Evolutionary conservation across 208 protist species (phyloP).

Genomic region (Wallacemonas sp.): DNA sequence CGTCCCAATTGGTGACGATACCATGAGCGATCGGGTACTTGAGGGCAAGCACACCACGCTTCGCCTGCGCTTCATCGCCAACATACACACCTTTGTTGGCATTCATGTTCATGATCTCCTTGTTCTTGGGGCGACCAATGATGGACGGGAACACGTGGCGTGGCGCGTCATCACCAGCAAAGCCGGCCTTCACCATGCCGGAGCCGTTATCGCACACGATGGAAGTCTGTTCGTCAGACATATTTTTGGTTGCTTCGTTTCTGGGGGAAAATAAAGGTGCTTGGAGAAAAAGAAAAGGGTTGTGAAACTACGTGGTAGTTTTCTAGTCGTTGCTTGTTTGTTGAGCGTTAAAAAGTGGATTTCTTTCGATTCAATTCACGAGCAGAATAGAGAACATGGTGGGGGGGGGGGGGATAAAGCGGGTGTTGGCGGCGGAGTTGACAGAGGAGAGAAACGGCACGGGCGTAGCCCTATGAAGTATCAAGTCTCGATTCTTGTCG

Average conservation of each 20-base stretch:
- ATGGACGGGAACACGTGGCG: constrained; percentile 96
- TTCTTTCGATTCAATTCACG: too few relatives aligned
- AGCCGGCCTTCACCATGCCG: constrained; percentile 94
- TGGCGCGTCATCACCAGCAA: constrained; percentile 97
- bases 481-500: too few relatives aligned
- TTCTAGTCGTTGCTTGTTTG: too few relatives aligned
- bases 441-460: too few relatives aligned
- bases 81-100: constrained; percentile 95
- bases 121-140: constrained; percentile 94
- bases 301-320: too few relatives aligned
- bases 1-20: constrained; percentile 98
- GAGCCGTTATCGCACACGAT: constrained; percentile 90
- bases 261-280: too few relatives aligned
- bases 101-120: constrained; percentile 94
- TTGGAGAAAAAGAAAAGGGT: constrained; percentile 17
- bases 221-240: constrained; percentile 70
- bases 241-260: constrained; percentile 48
- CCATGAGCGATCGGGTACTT: constrained; percentile 96
- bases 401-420: too few relatives aligned
- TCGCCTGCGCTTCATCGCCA: constrained; percentile 94
- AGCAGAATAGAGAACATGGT: too few relatives aligned
- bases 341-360: too few relatives aligned
- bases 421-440: too few relatives aligned
- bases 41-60: constrained; percentile 93
- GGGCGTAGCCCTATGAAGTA: too few relatives aligned